Evolutionary conservation across 192 early-diverging fungal genomes (phyloP), one percentile per base, ranked within the genome.

Genomic region (Gryganskiella cystojenkinii): DNA sequence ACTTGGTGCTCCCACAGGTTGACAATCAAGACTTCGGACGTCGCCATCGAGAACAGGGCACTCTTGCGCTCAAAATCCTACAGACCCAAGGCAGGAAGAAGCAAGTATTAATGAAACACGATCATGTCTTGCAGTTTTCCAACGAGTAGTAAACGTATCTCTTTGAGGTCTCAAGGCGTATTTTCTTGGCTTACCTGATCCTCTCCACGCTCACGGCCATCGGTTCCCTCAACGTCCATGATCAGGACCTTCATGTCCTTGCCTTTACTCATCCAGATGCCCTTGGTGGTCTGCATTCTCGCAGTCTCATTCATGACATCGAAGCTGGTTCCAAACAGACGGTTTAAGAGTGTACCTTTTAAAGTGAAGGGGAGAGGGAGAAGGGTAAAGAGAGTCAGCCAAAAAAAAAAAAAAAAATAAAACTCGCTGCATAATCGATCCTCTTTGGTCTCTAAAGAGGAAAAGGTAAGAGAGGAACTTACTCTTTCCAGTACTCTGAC

Each of bases 1-100:
- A 99, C 96, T 76, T 92, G 92, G 78, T 96, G 92, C 71, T 99
- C 98, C 95, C 97, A 99, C 84, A 99, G 89, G 81, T 99, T 99
- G 59, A 99, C 89, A 45, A 99, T 91, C 49, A 99, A 86, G 33
- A 99, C 97, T 80, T 99, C 95, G 6, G 92, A 84, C 10, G 94
- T 95, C 0, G 98, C 96, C 70, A 99, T 86, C 14, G 97, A 97
- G 79, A 99, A 99, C 40, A 99, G 83, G 22, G 98, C 97, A 66
- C 92, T 94, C 81, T 99, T 99, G 57, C 98, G 89, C 85, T 99
- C 98, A 85, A 99, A 99, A 70, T 99, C 95, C 85, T 82, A 69
- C 27, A 14, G 20, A 20, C 28, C 27, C n/a, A n/a, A n/a, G n/a
- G n/a, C n/a, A n/a, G n/a, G n/a, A n/a, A n/a, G n/a, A n/a, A n/a